Conservation (phyloP, 306 rosid species). For the Corylus americana region DNA sequence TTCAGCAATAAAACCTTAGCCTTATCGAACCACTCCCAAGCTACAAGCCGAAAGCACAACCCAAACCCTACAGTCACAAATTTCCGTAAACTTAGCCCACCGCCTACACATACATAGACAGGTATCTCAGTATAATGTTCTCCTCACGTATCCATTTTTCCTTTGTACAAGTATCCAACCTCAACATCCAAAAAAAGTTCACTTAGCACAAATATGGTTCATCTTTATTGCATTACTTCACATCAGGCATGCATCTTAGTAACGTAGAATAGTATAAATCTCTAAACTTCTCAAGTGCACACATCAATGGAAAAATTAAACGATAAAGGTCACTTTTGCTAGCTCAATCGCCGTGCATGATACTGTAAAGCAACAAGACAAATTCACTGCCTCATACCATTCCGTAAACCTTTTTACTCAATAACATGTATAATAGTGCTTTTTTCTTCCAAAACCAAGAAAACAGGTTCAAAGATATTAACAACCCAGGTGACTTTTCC, state of each 20-base stretch:
- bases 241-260: too few species aligned
- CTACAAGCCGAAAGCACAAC: neutral
- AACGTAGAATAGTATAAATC: too few species aligned
- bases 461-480: neutral
- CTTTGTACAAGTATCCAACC: neutral
- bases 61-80: neutral
- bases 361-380: too few species aligned
- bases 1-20: neutral
- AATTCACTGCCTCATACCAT: too few species aligned
- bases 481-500: neutral
- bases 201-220: neutral
- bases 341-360: too few species aligned
- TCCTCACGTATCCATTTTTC: neutral
- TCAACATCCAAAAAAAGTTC: neutral
- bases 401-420: too few species aligned
- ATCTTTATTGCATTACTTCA: neutral
- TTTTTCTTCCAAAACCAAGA: neutral
- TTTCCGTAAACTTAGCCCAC: neutral
- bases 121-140: neutral
- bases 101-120: neutral
- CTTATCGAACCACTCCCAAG: neutral
- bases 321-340: too few species aligned
- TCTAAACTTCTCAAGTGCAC: too few species aligned
- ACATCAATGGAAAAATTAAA: too few species aligned
- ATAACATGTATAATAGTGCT: too few species aligned